Evolutionary conservation across 331 rosid species (phyloP).

Genomic region (Acacia pycnantha): DNA sequence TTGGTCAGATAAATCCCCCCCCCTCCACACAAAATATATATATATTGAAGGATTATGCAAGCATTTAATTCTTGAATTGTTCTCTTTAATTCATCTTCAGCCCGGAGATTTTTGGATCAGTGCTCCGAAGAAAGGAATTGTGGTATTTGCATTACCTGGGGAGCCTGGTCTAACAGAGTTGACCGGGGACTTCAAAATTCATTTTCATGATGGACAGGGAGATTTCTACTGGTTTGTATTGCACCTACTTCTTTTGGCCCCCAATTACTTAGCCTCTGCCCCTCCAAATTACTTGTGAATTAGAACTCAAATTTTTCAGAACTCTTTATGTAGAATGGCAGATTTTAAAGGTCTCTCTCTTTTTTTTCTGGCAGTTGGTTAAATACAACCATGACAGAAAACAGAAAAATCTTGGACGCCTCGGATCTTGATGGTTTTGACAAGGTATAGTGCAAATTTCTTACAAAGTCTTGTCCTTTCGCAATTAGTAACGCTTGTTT

Average conservation of each 20-base stretch:
- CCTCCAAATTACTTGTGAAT: slow-evolving; percentile 19
- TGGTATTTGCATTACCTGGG: slow-evolving; percentile 93
- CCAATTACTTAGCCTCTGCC: neutral
- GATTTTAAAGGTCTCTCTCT: neutral
- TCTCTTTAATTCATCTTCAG: slow-evolving; percentile 28
- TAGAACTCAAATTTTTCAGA: slow-evolving; percentile 44
- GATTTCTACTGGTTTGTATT: slow-evolving; percentile 88
- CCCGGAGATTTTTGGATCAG: slow-evolving; percentile 90
- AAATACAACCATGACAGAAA: slow-evolving; percentile 77
- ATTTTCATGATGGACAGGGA: slow-evolving; percentile 89
- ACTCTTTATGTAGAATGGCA: slow-evolving; percentile 31
- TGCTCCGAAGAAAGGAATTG: slow-evolving; percentile 81
- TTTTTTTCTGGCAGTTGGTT: slow-evolving; percentile 68
- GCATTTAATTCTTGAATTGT: slow-evolving; percentile 14
- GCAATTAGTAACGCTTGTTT: neutral
- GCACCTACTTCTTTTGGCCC: slow-evolving; percentile 15
- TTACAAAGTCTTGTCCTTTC: neutral
- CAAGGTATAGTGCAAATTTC: slow-evolving; percentile 48
- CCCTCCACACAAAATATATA: neutral
- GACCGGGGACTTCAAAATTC: slow-evolving; percentile 87
- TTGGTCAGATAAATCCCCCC: neutral
- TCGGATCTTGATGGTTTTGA: slow-evolving; percentile 87
- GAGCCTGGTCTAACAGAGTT: slow-evolving; percentile 89
- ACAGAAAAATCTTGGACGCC: slow-evolving; percentile 50
- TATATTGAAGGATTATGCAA: neutral